phyloP scores from a whole-genome alignment of 768 basidiomycete genomes.

The Nevesoporus exiguus region DNA sequence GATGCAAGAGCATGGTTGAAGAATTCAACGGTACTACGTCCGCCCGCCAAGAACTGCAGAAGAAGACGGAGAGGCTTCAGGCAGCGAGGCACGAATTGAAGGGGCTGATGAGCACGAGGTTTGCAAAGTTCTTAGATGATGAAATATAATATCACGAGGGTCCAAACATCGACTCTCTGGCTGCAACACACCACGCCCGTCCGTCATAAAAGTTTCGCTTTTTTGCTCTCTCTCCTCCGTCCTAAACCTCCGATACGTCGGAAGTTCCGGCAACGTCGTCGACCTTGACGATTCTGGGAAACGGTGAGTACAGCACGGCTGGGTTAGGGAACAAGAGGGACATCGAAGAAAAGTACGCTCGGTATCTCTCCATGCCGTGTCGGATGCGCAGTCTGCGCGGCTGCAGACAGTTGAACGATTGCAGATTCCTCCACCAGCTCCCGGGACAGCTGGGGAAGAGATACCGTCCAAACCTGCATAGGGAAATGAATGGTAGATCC shows the following conservation, averaged over 20 bases:
- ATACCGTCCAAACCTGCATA: neutral
- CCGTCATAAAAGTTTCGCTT: too few species aligned
- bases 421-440: neutral
- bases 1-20: slow-evolving; percentile 47
- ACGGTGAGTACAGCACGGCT: neutral
- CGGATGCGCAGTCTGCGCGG: neutral
- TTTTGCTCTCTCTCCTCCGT: too few species aligned
- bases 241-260: neutral
- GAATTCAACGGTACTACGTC: slow-evolving; percentile 45
- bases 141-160: too few species aligned
- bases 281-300: neutral
- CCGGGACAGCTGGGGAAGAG: neutral
- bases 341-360: neutral
- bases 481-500: too few species aligned
- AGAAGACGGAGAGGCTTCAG: slow-evolving; percentile 48
- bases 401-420: neutral
- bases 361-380: neutral
- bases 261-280: neutral
- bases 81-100: slow-evolving; percentile 39
- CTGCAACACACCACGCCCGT: too few species aligned
- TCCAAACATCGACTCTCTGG: too few species aligned
- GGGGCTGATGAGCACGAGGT: slow-evolving; percentile 10
- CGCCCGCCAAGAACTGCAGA: slow-evolving; percentile 45
- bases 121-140: too few species aligned
- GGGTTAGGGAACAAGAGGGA: neutral